Base-by-base conservation (phyloP, 2,329 filamentous ascomycete genomes). In the Colletotrichum filicis region DNA sequence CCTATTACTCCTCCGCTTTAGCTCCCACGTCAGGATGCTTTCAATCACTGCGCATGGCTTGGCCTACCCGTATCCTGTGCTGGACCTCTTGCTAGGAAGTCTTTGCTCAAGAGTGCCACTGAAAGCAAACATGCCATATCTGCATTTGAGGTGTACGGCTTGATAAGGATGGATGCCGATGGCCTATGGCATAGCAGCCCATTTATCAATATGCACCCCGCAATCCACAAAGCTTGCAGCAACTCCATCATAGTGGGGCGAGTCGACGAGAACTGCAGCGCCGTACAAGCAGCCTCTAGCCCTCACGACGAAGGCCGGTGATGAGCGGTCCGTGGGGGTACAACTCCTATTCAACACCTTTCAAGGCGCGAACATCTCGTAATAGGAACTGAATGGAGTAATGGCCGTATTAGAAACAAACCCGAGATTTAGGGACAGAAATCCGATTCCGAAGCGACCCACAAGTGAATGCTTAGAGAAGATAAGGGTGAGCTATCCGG, bases 81-180 rank as follows among this genome's bases (percentile, higher is more conserved):
- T 49, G 19, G 1, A 16, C 1, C 8, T n/a, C 2, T 14, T 6
- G 4, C 6, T 19, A 0, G 11, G 12, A 30, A 1, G n/a, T 12
- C 9, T n/a, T 8, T 9, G 2, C 2, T 49, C 4, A 6, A 22
- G 4, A 3, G 7, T 28, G 26, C 11, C 5, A 19, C 3, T n/a
- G 42, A 5, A 9, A 19, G 42, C 16, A n/a, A 22, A 22, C 42
- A 49, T 49, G 42, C 19, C 19, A 49, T 32, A 24, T 22, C 22
- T 42, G 35, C 24, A 19, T 2, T 16, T 9, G 22, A 6, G 42
- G 24, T 19, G 12, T 26, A 22, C 26, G 37, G 19, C 19, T 26
- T 52, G n/a, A 63, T 26, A 63, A 63, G 42, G 42, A 49, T 22
- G 19, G 42, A 49, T 19, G 42, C 42, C 42, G 42, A 49, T n/a